Percentiles rank a stretch among this genome's conserved stretches.
These are phyloP conservation scores for Rhynchospora tenuis DNA, from an alignment of 176 grass and related monocot genomes.

Conservation along the genomic window DNA sequence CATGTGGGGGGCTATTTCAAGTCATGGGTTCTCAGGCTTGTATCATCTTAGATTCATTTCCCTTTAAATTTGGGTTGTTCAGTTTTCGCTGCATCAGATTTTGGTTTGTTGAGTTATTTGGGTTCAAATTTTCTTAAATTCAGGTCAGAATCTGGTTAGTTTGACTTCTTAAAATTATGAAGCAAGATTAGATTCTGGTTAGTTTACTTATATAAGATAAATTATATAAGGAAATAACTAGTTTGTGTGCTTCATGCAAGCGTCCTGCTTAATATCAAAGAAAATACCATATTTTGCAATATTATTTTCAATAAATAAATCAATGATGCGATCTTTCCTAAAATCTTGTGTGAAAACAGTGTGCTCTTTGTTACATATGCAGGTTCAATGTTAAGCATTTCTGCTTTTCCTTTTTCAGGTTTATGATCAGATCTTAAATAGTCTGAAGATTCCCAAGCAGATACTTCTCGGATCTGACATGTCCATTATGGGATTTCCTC, in stretches of 20 bases:
- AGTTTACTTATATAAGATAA: no score
- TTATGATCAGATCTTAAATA: slow-evolving; percentile 61
- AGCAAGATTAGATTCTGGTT: no score
- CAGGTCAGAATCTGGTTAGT: no score
- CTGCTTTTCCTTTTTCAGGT: slow-evolving; percentile 51
- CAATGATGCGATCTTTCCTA: background rate
- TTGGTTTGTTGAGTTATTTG: no score
- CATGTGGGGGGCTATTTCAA: no score
- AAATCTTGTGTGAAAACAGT: background rate
- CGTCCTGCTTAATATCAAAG: background rate
- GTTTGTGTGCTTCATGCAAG: background rate
- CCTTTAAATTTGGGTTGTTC: no score
- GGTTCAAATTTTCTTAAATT: no score
- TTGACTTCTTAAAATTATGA: no score
- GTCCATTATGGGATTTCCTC: slow-evolving; percentile 82
- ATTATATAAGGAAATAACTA: background rate
- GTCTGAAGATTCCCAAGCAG: slow-evolving; percentile 59
- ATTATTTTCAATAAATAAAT: background rate
- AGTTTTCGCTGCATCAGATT: no score
- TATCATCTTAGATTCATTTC: no score
- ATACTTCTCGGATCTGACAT: slow-evolving; percentile 66
- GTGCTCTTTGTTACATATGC: background rate
- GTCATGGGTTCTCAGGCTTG: no score
- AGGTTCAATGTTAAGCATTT: background rate
- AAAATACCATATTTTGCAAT: background rate